These are phyloP conservation scores for Colletotrichum sp. DNA, from an alignment of 2,329 filamentous ascomycete genomes.

Conservation along the genomic window DNA sequence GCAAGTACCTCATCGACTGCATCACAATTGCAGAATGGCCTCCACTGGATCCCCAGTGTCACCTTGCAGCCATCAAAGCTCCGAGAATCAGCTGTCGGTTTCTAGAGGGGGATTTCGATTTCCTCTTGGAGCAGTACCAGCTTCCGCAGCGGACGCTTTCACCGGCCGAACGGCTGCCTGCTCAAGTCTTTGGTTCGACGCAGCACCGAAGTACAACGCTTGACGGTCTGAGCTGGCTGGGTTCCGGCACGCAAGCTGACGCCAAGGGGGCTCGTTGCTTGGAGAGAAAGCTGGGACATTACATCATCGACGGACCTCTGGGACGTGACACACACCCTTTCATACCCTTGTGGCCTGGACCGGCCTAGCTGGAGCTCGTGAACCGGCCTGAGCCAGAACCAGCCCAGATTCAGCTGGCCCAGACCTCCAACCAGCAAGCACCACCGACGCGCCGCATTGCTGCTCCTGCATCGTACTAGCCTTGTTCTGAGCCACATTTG, in stretches of 20 bases:
- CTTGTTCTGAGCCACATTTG: slow-evolving; percentile 5
- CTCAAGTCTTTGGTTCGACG: neutral
- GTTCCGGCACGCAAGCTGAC: neutral
- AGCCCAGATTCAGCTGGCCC: neutral
- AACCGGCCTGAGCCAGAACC: neutral
- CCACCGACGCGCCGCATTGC: neutral
- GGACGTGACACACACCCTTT: neutral
- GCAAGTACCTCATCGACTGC: neutral
- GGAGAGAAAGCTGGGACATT: neutral
- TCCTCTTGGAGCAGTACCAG: neutral
- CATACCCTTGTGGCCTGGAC: neutral
- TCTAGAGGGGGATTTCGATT: neutral
- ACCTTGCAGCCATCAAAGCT: neutral
- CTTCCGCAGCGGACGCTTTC: neutral
- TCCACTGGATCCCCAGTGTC: neutral
- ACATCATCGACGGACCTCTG: slow-evolving; percentile 9
- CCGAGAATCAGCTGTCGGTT: slow-evolving; percentile 1
- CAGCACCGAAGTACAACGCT: neutral
- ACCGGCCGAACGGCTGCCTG: neutral
- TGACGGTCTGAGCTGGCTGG: neutral
- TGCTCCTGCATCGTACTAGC: slow-evolving; percentile 13
- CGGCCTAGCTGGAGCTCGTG: slow-evolving; percentile 1
- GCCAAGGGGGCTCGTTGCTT: neutral
- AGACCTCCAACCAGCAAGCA: neutral
- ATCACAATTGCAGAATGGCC: neutral